Percentiles rank a stretch among this genome's conserved stretches.
Evolutionary conservation across 768 basidiomycete species (phyloP).

Genomic region (Chlorophyllum brunneum): DNA sequence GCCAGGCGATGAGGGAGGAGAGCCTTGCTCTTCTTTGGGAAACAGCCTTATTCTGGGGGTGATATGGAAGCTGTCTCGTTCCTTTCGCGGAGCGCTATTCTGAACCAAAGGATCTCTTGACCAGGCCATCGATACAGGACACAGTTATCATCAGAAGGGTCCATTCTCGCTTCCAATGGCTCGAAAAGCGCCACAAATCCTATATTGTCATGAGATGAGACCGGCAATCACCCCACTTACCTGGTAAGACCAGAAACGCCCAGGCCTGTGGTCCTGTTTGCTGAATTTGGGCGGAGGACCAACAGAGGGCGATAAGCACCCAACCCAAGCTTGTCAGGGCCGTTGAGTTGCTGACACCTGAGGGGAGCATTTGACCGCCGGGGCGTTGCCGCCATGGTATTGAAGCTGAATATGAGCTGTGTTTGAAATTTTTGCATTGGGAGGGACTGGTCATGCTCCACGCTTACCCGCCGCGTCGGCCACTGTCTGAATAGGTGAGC

Average conservation of each 20-base stretch:
- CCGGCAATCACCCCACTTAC: conserved; percentile 14
- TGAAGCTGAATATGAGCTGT: conserved; percentile 11
- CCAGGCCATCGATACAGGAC: neutral
- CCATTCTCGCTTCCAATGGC: conserved; percentile 9
- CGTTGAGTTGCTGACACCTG: neutral
- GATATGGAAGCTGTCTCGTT: neutral
- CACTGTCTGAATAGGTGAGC: conserved; percentile 2
- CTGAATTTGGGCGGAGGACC: neutral
- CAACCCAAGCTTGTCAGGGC: neutral
- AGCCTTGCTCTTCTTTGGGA: neutral
- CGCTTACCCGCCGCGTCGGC: neutral
- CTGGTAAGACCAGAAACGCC: conserved; percentile 7
- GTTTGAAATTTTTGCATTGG: conserved; percentile 9
- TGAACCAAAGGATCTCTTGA: neutral
- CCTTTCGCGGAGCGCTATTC: neutral
- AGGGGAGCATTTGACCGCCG: conserved; percentile 1
- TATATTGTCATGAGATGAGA: conserved; percentile 3
- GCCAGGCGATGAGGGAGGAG: too few relatives aligned
- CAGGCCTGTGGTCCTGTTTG: conserved; percentile 1
- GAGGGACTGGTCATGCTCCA: neutral
- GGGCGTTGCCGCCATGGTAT: conserved; percentile 2
- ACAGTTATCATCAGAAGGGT: conserved; percentile 9
- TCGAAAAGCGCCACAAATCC: conserved; percentile 5
- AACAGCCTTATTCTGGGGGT: too few relatives aligned
- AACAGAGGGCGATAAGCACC: neutral